Evolutionary conservation across 2,329 filamentous ascomycete genomes (phyloP).

Genomic region (Tolypocladium capitatum): DNA sequence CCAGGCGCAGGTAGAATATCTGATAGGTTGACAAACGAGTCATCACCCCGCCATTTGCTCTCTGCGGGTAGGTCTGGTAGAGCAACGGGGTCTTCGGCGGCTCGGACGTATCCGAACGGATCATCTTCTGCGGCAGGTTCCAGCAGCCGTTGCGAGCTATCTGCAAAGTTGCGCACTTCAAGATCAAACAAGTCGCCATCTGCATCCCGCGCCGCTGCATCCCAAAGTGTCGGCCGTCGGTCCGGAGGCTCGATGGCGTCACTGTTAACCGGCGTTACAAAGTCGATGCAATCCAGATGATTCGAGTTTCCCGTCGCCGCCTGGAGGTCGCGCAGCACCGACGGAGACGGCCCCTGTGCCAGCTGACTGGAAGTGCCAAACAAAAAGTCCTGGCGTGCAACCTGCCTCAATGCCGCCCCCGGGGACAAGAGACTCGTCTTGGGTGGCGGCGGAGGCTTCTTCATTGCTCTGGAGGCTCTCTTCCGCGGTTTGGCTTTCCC

Average conservation of each 20-base stretch:
- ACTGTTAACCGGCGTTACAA: constrained; percentile 25
- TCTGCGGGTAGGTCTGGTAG: not conserved
- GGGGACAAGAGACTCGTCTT: constrained; percentile 52
- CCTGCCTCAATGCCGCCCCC: constrained; percentile 49
- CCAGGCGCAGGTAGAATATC: constrained; percentile 10
- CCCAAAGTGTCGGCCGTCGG: constrained; percentile 45
- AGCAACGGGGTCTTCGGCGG: constrained; percentile 1
- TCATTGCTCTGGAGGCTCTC: constrained; percentile 18
- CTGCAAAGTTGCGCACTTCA: constrained; percentile 46
- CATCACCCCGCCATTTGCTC: constrained; percentile 1
- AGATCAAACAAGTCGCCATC: constrained; percentile 51
- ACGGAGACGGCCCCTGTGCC: constrained; percentile 57
- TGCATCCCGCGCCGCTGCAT: constrained; percentile 51
- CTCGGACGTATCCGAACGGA: constrained; percentile 24
- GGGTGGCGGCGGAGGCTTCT: constrained; percentile 26
- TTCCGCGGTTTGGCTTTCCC: constrained; percentile 20
- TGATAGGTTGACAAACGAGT: constrained; percentile 11
- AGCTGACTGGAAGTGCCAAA: constrained; percentile 83
- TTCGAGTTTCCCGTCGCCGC: constrained; percentile 48
- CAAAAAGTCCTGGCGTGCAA: constrained; percentile 59
- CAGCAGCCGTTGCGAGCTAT: constrained; percentile 21
- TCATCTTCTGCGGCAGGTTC: constrained; percentile 14
- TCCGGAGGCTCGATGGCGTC: constrained; percentile 20
- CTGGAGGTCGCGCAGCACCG: constrained; percentile 48
- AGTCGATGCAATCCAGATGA: constrained; percentile 22